phyloP scores from a whole-genome alignment of 305 asterid genomes.

The Ilex paraguariensis region DNA sequence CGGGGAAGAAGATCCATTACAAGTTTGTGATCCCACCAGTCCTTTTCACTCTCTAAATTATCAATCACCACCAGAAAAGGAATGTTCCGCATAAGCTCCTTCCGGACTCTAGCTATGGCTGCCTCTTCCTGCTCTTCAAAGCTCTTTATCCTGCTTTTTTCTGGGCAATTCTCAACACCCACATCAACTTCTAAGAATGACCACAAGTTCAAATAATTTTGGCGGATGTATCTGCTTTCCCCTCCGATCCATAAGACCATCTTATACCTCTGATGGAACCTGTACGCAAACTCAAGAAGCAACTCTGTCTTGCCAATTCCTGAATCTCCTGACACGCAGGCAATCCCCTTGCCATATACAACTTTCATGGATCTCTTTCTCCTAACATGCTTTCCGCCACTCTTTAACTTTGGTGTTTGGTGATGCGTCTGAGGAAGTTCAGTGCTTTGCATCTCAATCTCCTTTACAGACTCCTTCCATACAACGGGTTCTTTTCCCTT shows the following conservation, averaged over 20 bases:
- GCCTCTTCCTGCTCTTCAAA: constrained; percentile 96
- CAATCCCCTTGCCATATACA: constrained; percentile 85
- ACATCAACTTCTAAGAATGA: constrained; percentile 80
- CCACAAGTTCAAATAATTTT: constrained; percentile 79
- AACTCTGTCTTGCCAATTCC: constrained; percentile 97
- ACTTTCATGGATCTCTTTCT: constrained; percentile 62
- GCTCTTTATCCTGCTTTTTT: constrained; percentile 66
- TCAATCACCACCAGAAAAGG: constrained; percentile 82
- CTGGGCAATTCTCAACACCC: constrained; percentile 55
- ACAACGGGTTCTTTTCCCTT: constrained; percentile 81
- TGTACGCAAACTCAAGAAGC: constrained; percentile 78
- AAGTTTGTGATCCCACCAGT: constrained; percentile 94
- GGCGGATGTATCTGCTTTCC: constrained; percentile 80
- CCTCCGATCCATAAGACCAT: constrained; percentile 97
- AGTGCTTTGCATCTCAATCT: constrained; percentile 71
- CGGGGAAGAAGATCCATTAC: constrained; percentile 93
- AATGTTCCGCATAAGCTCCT: constrained; percentile 83
- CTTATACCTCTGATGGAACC: constrained; percentile 79
- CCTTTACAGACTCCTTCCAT: constrained; percentile 93
- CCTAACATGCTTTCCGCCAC: constrained; percentile 39
- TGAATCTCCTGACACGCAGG: constrained; percentile 88
- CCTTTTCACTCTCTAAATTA: constrained; percentile 86
- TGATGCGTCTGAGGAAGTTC: constrained; percentile 38
- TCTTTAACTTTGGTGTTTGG: constrained; percentile 30
- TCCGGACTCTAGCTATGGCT: constrained; percentile 73